Percentiles rank a stretch among this genome's conserved stretches.
phyloP scores from a whole-genome alignment of 495 filamentous ascomycete genomes.

The Hyaloscypha variabilis region DNA sequence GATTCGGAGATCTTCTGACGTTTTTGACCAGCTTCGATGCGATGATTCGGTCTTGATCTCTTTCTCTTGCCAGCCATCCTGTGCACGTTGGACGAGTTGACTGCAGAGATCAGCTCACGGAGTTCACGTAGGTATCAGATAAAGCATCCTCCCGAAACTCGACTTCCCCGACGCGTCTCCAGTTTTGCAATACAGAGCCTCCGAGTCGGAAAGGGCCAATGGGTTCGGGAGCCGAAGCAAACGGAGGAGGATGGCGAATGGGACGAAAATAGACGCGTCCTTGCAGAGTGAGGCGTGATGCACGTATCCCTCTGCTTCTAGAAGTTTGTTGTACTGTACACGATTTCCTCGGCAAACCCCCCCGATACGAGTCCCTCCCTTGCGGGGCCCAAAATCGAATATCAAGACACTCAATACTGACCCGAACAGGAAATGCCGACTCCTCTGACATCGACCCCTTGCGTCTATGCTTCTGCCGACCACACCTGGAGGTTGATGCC shows the following conservation, averaged over 20 bases:
- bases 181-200: not conserved
- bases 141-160: not conserved
- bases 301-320: not conserved
- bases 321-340: not conserved
- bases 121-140: not conserved
- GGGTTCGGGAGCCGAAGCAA: not conserved
- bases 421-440: not conserved
- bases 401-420: not conserved
- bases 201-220: not conserved
- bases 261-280: not conserved
- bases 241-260: not conserved
- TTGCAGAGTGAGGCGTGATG: not conserved
- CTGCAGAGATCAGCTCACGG: not conserved
- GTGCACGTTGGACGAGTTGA: constrained; percentile 1
- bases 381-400: not conserved
- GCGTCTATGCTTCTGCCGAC: not conserved
- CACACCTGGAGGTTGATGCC: not conserved
- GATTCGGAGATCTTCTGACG: constrained; percentile 8
- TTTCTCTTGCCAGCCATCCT: constrained; percentile 36
- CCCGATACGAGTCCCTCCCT: not conserved
- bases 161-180: not conserved
- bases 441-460: not conserved
- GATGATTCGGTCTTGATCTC: constrained; percentile 23
- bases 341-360: not conserved
- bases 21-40: constrained; percentile 11